Conservation (phyloP, 1,284 basidiomycete genomes). For the Ustilago nuda region DNA sequence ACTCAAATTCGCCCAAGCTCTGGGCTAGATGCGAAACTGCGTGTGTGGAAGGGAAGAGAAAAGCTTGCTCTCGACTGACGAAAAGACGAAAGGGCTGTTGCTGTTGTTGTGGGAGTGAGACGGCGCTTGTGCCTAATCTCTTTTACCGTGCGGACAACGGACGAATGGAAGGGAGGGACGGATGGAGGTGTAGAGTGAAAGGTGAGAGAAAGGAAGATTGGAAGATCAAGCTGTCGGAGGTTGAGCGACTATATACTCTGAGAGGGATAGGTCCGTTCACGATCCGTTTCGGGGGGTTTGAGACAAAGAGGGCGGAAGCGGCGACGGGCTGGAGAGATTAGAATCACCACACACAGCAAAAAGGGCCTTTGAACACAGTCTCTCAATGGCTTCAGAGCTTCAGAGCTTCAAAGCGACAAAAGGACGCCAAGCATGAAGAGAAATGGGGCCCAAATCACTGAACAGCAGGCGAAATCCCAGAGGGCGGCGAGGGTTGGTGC, state of each 20-base stretch:
- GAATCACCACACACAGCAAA: slow-evolving; percentile 11
- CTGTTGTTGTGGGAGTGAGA: slow-evolving; percentile 19
- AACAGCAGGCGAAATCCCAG: slow-evolving; percentile 8
- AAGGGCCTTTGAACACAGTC: slow-evolving; percentile 3
- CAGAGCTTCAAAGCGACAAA: not conserved
- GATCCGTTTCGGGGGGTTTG: not conserved
- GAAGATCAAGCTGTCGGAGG: slow-evolving; percentile 2
- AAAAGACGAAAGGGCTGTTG: slow-evolving; percentile 17
- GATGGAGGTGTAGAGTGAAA: slow-evolving; percentile 15
- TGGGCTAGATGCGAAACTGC: slow-evolving; percentile 5
- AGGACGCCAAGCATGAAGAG: slow-evolving; percentile 15
- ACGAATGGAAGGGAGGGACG: slow-evolving; percentile 20
- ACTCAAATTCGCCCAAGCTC: slow-evolving; percentile 23
- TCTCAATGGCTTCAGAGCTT: not conserved
- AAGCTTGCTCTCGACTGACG: slow-evolving; percentile 32
- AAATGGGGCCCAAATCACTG: slow-evolving; percentile 3
- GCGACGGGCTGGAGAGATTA: not conserved
- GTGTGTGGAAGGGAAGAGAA: slow-evolving; percentile 1
- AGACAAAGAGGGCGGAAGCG: not conserved
- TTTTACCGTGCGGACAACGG: slow-evolving; percentile 15
- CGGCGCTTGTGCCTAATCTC: slow-evolving; percentile 49
- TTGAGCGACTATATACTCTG: slow-evolving; percentile 38
- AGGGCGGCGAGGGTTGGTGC: slow-evolving; percentile 5
- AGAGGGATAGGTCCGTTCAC: not conserved
- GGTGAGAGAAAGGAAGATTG: slow-evolving; percentile 18